These are phyloP conservation scores for carrot (Daucus carota) DNA, from an alignment of 129 eudicot genomes.

Conservation along the genomic window DH1_v3.0 NC_030382.2:28147501-28148000, in stretches of 20 bases:
- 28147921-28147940: conserved; percentile 98
- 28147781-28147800: conserved; percentile 67
- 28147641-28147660: conserved; percentile 82
- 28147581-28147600: conserved; percentile 86
- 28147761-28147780: conserved; percentile 61
- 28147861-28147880: conserved; percentile 88
- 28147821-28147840: conserved; percentile 89
- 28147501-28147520: conserved; percentile 59
- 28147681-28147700: conserved; percentile 93
- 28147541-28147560: conserved; percentile 78
- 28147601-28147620: conserved; percentile 90
- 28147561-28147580: conserved; percentile 57
- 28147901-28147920: conserved; percentile 63
- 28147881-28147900: conserved; percentile 82
- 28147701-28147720: conserved; percentile 76
- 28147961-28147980: conserved; percentile 47
- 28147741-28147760: conserved; percentile 91
- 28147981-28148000: conserved; percentile 97
- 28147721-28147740: conserved; percentile 86
- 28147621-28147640: conserved; percentile 90
- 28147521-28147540: conserved; percentile 87
- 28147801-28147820: conserved; percentile 85
- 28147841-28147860: conserved; percentile 85
- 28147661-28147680: conserved; percentile 90
- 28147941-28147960: conserved; percentile 68